Percentiles rank a stretch among this genome's conserved stretches.
Evolutionary conservation across 352 stramenopile species (phyloP).

Genomic region (Globisporangium radiosum): DNA sequence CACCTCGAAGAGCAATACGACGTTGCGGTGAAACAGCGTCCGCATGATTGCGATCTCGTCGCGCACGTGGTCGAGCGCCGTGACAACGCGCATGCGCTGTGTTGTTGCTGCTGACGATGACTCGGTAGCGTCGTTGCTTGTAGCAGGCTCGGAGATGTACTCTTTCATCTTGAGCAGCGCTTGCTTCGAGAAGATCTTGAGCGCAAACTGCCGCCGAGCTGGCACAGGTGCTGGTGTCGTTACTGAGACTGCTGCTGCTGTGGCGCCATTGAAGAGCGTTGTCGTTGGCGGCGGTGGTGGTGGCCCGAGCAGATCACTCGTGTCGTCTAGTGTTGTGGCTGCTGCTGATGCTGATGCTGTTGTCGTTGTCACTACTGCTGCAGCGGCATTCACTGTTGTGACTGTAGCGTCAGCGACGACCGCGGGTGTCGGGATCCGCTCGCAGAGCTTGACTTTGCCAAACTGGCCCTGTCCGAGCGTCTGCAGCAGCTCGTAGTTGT

Average conservation of each 20-base stretch:
- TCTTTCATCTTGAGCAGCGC: slow-evolving; percentile 73
- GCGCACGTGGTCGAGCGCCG: slow-evolving; percentile 70
- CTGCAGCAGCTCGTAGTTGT: slow-evolving; percentile 74
- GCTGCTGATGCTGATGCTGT: neutral
- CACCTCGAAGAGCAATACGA: slow-evolving; percentile 89
- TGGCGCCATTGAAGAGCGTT: slow-evolving; percentile 5
- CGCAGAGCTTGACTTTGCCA: slow-evolving; percentile 81
- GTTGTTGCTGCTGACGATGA: slow-evolving; percentile 3
- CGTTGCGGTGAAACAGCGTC: slow-evolving; percentile 85
- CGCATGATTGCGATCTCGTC: slow-evolving; percentile 87
- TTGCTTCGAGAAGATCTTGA: slow-evolving; percentile 85
- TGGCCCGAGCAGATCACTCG: neutral
- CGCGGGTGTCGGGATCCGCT: slow-evolving; percentile 31
- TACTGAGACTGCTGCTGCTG: slow-evolving; percentile 2
- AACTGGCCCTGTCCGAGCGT: slow-evolving; percentile 74
- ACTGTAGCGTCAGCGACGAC: neutral
- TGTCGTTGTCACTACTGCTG: neutral
- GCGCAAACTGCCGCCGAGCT: slow-evolving; percentile 49
- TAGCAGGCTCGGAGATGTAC: slow-evolving; percentile 33
- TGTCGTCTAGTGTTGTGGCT: neutral
- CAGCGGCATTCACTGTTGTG: neutral
- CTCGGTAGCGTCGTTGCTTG: neutral
- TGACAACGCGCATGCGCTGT: slow-evolving; percentile 61
- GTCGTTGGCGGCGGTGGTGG: slow-evolving; percentile 6
- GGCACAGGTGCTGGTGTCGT: slow-evolving; percentile 2